phyloP scores from a whole-genome alignment of 2,329 filamentous ascomycete genomes.

The Didymellaceae sp. region DNA sequence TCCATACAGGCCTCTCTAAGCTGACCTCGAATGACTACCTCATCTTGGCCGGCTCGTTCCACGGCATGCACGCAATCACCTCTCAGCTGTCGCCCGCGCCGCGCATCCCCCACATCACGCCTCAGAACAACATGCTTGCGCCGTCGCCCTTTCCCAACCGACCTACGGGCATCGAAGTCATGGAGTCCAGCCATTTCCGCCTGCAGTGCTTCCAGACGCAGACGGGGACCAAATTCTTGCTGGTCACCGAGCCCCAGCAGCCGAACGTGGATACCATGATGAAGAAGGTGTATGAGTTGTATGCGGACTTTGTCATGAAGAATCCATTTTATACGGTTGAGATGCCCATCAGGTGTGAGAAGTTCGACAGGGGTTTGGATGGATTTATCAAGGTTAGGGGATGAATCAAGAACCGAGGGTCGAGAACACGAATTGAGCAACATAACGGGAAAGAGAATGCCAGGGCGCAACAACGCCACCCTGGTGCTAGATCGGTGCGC shows the following conservation, averaged over 20 bases:
- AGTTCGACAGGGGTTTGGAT: conserved; percentile 85
- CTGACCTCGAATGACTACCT: conserved; percentile 96
- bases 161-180: conserved; percentile 82
- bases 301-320: conserved; percentile 98
- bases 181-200: conserved; percentile 93
- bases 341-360: conserved; percentile 95
- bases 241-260: conserved; percentile 92
- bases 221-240: conserved; percentile 92
- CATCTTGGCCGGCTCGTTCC: conserved; percentile 95
- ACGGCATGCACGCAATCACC: conserved; percentile 75
- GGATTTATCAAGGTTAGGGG: conserved; percentile 72
- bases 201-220: conserved; percentile 95
- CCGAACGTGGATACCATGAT: conserved; percentile 85
- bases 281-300: conserved; percentile 88
- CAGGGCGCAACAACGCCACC: no score
- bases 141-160: conserved; percentile 43
- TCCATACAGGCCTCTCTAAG: conserved; percentile 84
- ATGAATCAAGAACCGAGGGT: conserved; percentile 21
- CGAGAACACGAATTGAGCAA: not conserved
- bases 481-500: no score
- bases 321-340: conserved; percentile 98
- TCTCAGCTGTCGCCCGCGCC: conserved; percentile 48
- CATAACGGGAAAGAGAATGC: not conserved
- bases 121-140: conserved; percentile 26
- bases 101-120: conserved; percentile 31